Conservation (phyloP, 768 basidiomycete genomes). For the Leccinum sublutescens region DNA sequence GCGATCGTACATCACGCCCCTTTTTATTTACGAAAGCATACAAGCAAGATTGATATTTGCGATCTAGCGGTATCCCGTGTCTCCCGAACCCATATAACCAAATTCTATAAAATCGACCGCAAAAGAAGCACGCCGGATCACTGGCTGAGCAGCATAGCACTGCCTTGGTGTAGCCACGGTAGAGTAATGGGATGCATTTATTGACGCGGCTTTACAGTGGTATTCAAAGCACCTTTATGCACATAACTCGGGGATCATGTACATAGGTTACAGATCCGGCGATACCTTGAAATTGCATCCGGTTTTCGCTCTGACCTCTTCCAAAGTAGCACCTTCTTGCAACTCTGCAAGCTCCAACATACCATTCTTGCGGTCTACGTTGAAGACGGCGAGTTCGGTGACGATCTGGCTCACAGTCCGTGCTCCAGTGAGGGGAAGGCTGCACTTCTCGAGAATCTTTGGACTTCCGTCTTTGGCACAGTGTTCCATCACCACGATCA, state of each 20-base stretch:
- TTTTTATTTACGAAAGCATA: too few species aligned
- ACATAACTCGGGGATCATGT: slow-evolving; percentile 32
- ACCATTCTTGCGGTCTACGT: slow-evolving; percentile 76
- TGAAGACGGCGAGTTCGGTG: slow-evolving; percentile 90
- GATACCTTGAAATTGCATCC: slow-evolving; percentile 75
- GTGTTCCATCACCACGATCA: slow-evolving; percentile 90
- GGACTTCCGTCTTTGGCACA: slow-evolving; percentile 85
- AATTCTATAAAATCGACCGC: too few species aligned
- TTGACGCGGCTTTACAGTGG: slow-evolving; percentile 7
- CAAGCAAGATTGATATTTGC: too few species aligned
- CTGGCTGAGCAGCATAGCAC: too few species aligned
- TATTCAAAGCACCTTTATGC: not conserved
- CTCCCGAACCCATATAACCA: too few species aligned
- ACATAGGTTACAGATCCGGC: slow-evolving; percentile 41
- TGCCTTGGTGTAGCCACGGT: too few species aligned
- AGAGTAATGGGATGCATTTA: not conserved
- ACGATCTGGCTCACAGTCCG: slow-evolving; percentile 87
- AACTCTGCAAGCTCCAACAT: slow-evolving; percentile 75
- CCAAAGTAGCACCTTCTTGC: slow-evolving; percentile 79
- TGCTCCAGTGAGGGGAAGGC: slow-evolving; percentile 86
- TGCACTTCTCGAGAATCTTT: slow-evolving; percentile 82
- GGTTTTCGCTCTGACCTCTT: slow-evolving; percentile 85
- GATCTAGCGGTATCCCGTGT: too few species aligned
- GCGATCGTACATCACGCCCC: too few species aligned
- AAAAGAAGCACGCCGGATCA: too few species aligned